Evolutionary conservation across 306 rosid species (phyloP).

Genomic region (Urtica urens): DNA sequence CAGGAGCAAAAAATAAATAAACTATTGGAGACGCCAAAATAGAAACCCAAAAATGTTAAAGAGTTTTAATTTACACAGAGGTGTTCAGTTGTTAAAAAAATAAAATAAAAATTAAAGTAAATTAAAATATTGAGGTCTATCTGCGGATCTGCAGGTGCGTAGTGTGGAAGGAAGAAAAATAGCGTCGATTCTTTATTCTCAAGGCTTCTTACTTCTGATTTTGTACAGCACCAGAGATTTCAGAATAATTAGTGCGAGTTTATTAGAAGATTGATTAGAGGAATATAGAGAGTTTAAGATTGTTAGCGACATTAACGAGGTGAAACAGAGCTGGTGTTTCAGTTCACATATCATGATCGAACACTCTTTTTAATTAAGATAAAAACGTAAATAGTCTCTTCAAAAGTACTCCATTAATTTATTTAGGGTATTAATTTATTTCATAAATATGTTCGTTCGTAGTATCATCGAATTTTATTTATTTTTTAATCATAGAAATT

Average conservation of each 20-base stretch:
- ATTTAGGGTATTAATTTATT: no score
- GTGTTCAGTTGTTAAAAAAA: neutral
- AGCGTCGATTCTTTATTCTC: conserved; percentile 23
- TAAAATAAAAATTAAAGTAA: neutral
- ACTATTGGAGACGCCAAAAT: conserved; percentile 27
- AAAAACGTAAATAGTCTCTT: no score
- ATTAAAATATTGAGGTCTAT: conserved; percentile 16
- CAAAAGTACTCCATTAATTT: no score
- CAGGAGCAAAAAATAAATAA: conserved; percentile 9
- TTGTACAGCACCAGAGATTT: neutral
- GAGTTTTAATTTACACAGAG: no score
- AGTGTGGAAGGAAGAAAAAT: conserved; percentile 26
- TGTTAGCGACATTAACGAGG: conserved; percentile 27
- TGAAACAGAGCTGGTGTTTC: conserved; percentile 30
- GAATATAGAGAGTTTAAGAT: conserved; percentile 27
- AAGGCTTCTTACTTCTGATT: conserved; percentile 15
- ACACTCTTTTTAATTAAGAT: no score
- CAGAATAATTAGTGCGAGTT: neutral
- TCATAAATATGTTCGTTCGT: no score
- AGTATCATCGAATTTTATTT: no score
- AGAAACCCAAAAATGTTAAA: conserved; percentile 13
- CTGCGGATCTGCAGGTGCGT: conserved; percentile 39
- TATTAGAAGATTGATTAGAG: neutral
- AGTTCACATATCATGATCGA: conserved; percentile 35
- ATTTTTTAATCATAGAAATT: no score